Base-by-base conservation (phyloP, 2,329 filamentous ascomycete species). In the Colletotrichum incanum region DNA sequence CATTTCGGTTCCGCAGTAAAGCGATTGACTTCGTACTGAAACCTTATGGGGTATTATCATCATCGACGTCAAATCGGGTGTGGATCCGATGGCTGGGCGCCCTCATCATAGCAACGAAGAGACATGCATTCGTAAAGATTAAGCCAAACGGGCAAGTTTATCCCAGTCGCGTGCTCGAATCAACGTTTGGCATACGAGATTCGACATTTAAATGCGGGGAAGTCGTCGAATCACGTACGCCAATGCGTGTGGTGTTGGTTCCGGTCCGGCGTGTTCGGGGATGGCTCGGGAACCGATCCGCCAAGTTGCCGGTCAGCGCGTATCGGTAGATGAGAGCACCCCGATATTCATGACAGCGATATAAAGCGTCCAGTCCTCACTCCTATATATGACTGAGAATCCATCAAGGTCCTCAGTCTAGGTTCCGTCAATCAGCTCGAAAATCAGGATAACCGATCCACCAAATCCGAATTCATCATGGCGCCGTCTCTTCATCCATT, bases 401-500 rank as follows among this genome's bases (percentile, higher is more conserved):
- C 45, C 50, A 59, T 71, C 65, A 62, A 67, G 68, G 68, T 67
- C 12, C 68, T 47, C 39, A 20, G 37, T 8, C 28, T 6, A 26
- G 26, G 18, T 23, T 18, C 28, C 54, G 28, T 31, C 41, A 69
- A 54, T 47, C 18, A 69, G 37, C 47, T n/a, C 11, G 12, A n/a
- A 28, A 28, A 45, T 39, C 26, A 18, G 34, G 45, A 39, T 58
- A 58, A 50, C 26, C 65, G 54, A 65, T 41, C 41, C 23, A 20
- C 16, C n/a, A 5, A 20, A 28, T 7, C 11, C 14, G 12, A 23
- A 52, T 14, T 37, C 59, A 74, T 65, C 69, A 83, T 80, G 81
- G 77, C 79, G 56, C 80, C 80, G 34, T 87, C 86, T 26, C 84
- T 93, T 23, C 91, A 93, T 81, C 91, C 91, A 54, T 79, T 87